Evolutionary conservation across 2,329 filamentous ascomycete species (phyloP).

Genomic region (Massarina eburnea): DNA sequence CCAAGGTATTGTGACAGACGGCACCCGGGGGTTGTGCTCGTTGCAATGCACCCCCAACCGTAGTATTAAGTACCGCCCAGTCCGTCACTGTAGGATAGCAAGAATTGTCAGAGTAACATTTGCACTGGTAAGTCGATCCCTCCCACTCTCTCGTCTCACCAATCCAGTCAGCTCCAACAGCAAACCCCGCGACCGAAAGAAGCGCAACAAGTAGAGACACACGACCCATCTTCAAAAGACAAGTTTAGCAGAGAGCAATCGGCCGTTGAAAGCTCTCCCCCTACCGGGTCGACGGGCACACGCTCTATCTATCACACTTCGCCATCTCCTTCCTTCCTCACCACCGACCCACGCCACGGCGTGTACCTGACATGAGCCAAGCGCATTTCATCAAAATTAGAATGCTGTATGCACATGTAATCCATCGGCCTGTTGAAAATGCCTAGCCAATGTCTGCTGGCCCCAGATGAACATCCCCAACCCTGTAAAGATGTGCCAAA

Average conservation of each 20-base stretch:
- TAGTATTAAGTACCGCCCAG: constrained; percentile 33
- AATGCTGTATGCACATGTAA: neutral
- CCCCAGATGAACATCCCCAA: neutral
- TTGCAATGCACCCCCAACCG: constrained; percentile 29
- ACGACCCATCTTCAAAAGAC: constrained; percentile 23
- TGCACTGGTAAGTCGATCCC: constrained; percentile 33
- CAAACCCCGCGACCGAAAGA: constrained; percentile 20
- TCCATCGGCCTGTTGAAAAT: neutral
- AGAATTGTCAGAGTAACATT: constrained; percentile 38
- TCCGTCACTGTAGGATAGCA: constrained; percentile 34
- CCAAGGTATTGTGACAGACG: constrained; percentile 28
- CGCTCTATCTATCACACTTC: constrained; percentile 4
- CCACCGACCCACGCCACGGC: neutral
- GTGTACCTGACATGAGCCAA: constrained; percentile 3
- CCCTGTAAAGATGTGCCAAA: too few species aligned
- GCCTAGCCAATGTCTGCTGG: neutral
- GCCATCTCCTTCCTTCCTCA: neutral
- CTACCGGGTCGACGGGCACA: neutral
- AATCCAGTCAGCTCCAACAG: constrained; percentile 25
- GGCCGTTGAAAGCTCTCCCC: neutral
- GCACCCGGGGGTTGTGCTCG: constrained; percentile 34
- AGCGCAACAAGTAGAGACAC: constrained; percentile 20
- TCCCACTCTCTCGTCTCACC: constrained; percentile 31
- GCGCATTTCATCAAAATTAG: neutral
- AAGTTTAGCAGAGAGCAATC: neutral